Conservation (phyloP, 805 yeast genomes). For the Hanseniaspora vineae region DNA sequence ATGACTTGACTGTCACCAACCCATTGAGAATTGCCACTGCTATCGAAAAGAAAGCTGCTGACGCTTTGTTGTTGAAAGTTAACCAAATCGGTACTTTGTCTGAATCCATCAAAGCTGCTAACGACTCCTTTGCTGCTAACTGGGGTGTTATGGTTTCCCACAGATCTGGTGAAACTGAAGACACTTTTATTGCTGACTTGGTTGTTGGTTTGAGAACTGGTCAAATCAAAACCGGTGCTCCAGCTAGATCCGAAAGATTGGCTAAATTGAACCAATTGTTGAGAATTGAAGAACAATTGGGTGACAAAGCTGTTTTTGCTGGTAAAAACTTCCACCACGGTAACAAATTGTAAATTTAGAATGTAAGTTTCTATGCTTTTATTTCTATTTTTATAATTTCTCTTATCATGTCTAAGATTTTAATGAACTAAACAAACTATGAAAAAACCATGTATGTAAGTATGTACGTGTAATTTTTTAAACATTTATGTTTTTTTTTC, state of each 20-base stretch:
- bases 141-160: conserved; percentile 99
- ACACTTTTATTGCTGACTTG: conserved; percentile 94
- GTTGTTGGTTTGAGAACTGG: conserved; percentile 97
- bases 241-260: conserved; percentile 99
- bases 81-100: conserved; percentile 97
- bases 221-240: conserved; percentile 99
- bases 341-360: conserved; percentile 24
- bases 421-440: not conserved
- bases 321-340: conserved; percentile 75
- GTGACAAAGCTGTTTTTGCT: conserved; percentile 93
- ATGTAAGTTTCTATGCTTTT: too few species aligned
- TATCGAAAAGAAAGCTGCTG: conserved; percentile 90
- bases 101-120: conserved; percentile 95
- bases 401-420: not conserved
- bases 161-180: conserved; percentile 99
- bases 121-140: conserved; percentile 86
- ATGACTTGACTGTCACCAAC: conserved; percentile 98
- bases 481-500: too few species aligned
- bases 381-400: not conserved
- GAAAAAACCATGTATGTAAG: too few species aligned
- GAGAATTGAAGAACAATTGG: conserved; percentile 97
- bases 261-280: conserved; percentile 97
- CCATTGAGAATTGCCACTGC: conserved; percentile 89
- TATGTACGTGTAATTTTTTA: too few species aligned
- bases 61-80: conserved; percentile 91